Evolutionary conservation across 208 protist species (phyloP).

Genomic region (Wallacemonas rigidus): DNA sequence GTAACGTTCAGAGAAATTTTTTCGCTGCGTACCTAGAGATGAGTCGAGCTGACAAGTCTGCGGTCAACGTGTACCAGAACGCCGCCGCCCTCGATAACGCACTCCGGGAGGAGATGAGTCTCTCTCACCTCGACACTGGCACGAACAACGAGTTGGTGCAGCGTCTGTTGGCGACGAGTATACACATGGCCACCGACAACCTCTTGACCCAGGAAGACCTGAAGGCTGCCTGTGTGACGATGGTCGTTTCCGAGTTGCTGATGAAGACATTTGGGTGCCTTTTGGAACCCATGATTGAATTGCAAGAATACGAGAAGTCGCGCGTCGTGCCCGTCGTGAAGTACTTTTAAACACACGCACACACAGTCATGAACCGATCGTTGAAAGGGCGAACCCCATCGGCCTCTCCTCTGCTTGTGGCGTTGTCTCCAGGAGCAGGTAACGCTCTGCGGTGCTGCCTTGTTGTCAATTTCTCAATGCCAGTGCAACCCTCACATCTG

Average conservation of each 20-base stretch:
- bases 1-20: conserved; percentile 67
- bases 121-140: conserved; percentile 9
- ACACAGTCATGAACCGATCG: not conserved
- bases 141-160: conserved; percentile 38
- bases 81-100: conserved; percentile 34
- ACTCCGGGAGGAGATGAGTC: conserved; percentile 18
- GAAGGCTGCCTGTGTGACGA: conserved; percentile 41
- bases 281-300: conserved; percentile 41
- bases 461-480: no score
- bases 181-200: conserved; percentile 43
- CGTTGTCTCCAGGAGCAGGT: no score
- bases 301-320: conserved; percentile 58
- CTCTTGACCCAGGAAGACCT: conserved; percentile 36
- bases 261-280: conserved; percentile 36
- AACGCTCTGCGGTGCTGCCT: no score
- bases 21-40: conserved; percentile 52
- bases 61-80: conserved; percentile 41
- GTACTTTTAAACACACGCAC: not conserved
- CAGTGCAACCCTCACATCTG: no score
- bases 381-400: not conserved
- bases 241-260: conserved; percentile 42
- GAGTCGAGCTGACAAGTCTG: conserved; percentile 24
- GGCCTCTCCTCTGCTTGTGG: no score
- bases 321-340: conserved; percentile 24
- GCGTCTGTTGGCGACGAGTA: conserved; percentile 47